Evolutionary conservation across 2,329 filamentous ascomycete species (phyloP), one percentile per base, ranked within the genome.

Genomic region (Pseudocercospora crystallina): DNA sequence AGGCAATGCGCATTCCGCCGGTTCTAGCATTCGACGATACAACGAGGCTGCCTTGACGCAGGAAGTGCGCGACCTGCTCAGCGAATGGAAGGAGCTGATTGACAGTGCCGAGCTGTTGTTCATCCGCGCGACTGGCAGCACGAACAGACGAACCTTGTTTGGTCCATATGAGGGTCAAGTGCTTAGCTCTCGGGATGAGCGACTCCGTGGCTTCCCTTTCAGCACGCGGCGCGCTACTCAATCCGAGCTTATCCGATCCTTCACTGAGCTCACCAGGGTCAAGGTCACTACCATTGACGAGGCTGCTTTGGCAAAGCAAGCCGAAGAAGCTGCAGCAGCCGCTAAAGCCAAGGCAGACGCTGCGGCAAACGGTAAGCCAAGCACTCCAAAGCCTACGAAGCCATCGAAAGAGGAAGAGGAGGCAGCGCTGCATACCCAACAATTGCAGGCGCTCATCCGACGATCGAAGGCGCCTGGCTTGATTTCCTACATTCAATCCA

Each of bases 151-250:
- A 59, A 96, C 90, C 0, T 73, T 99, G 0, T 97, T 95, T 62
- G 90, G 91, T 0, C 89, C 90, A 0, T 95, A 97, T 63, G 91
- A 97, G 2, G 89, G 83, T 1, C 90, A 96, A 65, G 84, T 96
- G 1, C 71, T 99, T 47, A 83, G 79, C 51, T 80, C 84, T 9
- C 89, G 90, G 54, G 94, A 99, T 64, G 76, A 84, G 1, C 80
- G 94, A 32, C 79, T 96, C 63, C 81, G 94, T 49, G 86, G 89
- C 0, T 96, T 99, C 57, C 94, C 94, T 0, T 99, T 99, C 69
- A 96, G 81, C 68, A 99, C 94, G 8, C 82, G 90, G 10, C 80
- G 94, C 50, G 90, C 94, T 0, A 99, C 94, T 0, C 91, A 97
- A 65, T 89, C 87, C 41, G 94, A 99, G 70, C 83, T 99, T 0